Evolutionary conservation across 768 basidiomycete species (phyloP), one percentile per base, ranked within the genome.

Genomic region (Lactarius psammicola): DNA sequence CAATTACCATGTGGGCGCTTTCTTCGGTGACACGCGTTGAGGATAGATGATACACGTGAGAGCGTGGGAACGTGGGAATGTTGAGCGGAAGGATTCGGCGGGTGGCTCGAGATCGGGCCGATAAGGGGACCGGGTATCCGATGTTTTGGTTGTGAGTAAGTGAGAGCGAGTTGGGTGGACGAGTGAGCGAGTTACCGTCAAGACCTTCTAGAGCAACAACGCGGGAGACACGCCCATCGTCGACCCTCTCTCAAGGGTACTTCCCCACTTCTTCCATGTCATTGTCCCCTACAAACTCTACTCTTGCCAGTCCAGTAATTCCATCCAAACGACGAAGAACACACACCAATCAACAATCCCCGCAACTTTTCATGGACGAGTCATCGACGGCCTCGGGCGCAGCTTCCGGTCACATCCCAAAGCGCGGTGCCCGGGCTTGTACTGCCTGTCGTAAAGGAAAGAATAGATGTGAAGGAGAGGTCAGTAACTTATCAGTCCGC

Each of bases 391-490:
- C 60, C 71, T 26, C 80, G 78, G 63, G 59, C 38, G 20, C 42
- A 36, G 63, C 76, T 62, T 34, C 80, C 34, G 73, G 80, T n/a
- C 89, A 93, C 76, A 89, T 92, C 70, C 90, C 92, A 53, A 94
- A 94, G 82, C 83, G 92, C 72, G 92, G 92, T n/a, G 90, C 91
- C 62, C 81, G 91, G 69, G 92, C 92, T 62, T 94, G 92, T 75
- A 93, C 92, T 18, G 86, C 88, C 69, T 94, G 92, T 77, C 86
- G 92, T 75, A 92, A 92, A 72, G 92, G 92, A 64, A 95, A 94
- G 81, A 95, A 95, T 80, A 82, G 92, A 75, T 95, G 93, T 74
- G 93, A 95, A 79, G 92, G 92, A 77, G 92, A 93, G 84, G 92
- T 92, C 73, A 75, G 84, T 74, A 30, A 53, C 30, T 62, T 63